Conservation (phyloP, 345 rosid species). For the Crucihimalaya himalaica region DNA sequence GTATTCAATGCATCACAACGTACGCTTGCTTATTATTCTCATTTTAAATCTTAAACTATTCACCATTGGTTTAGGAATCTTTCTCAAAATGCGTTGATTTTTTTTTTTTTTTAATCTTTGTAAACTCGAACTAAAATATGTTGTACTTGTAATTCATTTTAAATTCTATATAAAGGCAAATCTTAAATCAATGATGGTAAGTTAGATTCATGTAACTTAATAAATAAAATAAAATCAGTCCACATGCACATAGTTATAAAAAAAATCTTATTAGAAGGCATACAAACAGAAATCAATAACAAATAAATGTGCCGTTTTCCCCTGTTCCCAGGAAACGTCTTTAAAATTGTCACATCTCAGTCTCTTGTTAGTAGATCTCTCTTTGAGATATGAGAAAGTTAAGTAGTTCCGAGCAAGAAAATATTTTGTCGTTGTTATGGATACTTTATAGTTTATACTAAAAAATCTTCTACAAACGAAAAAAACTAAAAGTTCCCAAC, state of each 20-base stretch:
- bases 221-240: not conserved
- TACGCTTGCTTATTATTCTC: not conserved
- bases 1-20: not conserved
- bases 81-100: not conserved
- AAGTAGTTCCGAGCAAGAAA: not conserved
- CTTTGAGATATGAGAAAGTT: constrained; percentile 9
- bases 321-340: constrained; percentile 3
- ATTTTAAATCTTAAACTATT: not conserved
- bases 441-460: not conserved
- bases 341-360: not conserved
- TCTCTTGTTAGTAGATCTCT: not conserved
- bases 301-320: not conserved
- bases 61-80: not conserved
- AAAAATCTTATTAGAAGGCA: not conserved
- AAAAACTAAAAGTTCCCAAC: not conserved
- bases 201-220: not conserved
- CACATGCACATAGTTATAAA: not conserved
- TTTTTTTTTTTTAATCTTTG: not conserved
- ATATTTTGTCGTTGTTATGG: not conserved
- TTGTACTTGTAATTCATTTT: no score
- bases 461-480: not conserved
- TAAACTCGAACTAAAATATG: not conserved
- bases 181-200: not conserved
- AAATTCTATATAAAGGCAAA: not conserved
- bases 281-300: not conserved